These are phyloP conservation scores for Cryptococcus sp. DNA, from an alignment of 1,284 basidiomycete species.

Conservation along the genomic window DNA sequence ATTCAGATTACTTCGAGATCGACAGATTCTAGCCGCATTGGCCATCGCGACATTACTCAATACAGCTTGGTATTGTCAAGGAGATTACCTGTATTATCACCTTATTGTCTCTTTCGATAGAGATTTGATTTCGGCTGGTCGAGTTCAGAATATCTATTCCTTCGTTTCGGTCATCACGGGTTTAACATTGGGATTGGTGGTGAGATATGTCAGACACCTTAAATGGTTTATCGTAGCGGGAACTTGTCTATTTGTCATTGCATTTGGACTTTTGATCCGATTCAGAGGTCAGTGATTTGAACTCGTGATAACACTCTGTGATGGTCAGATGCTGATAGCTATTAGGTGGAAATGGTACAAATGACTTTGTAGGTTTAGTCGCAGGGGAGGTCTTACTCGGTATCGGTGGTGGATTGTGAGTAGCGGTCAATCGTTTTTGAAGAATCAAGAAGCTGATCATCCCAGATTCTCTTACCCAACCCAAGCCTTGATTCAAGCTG, in stretches of 20 bases:
- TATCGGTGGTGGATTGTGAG: slow-evolving; percentile 38
- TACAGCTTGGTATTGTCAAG: slow-evolving; percentile 45
- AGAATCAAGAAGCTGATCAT: background rate
- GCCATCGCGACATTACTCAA: slow-evolving; percentile 46
- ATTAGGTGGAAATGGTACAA: background rate
- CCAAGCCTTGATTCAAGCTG: slow-evolving; percentile 46
- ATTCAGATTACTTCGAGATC: slow-evolving; percentile 43
- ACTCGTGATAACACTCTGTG: background rate
- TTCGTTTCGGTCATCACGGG: slow-evolving; percentile 46
- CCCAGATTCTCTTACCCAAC: slow-evolving; percentile 19
- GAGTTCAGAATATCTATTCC: slow-evolving; percentile 47
- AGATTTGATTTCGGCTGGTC: slow-evolving; percentile 36
- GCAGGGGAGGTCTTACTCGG: slow-evolving; percentile 49
- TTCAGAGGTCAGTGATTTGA: slow-evolving; percentile 32
- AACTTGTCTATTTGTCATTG: slow-evolving; percentile 27
- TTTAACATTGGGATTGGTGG: slow-evolving; percentile 40
- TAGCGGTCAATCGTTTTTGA: background rate
- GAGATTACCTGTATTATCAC: slow-evolving; percentile 44
- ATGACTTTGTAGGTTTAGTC: slow-evolving; percentile 33
- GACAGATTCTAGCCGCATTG: slow-evolving; percentile 43
- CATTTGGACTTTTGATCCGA: slow-evolving; percentile 48
- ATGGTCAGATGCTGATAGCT: no score
- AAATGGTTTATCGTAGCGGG: slow-evolving; percentile 46
- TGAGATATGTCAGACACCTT: slow-evolving; percentile 41
- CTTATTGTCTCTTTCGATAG: slow-evolving; percentile 45